phyloP scores from a whole-genome alignment of 179 eudicot species.

The Camellia oleifera region DNA sequence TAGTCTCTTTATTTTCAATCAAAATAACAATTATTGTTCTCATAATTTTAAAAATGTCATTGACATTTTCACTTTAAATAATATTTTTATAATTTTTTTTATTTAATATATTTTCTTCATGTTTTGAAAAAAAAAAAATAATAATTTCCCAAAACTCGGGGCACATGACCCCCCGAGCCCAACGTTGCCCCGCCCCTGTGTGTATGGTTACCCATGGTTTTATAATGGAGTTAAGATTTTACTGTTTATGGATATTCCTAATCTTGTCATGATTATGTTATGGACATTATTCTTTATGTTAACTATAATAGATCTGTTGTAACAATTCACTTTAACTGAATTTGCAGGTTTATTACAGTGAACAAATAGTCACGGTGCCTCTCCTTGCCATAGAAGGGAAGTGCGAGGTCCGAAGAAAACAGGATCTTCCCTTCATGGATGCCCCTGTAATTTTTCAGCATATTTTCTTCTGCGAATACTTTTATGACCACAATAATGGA shows the following conservation, averaged over 20 bases:
- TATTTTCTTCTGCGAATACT: constrained; percentile 77
- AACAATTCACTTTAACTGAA: neutral
- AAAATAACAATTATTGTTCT: no score
- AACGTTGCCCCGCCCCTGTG: no score
- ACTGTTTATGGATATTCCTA: neutral
- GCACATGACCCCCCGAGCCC: no score
- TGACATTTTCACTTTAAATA: no score
- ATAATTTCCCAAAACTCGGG: no score
- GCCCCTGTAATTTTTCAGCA: constrained; percentile 57
- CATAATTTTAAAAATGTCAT: no score
- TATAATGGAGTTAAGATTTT: neutral
- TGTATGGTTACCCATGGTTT: no score
- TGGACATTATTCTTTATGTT: constrained; percentile 3
- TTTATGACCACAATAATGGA: constrained; percentile 76
- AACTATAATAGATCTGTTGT: neutral
- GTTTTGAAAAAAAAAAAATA: no score
- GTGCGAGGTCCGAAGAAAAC: constrained; percentile 75
- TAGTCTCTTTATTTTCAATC: no score
- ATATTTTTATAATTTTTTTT: no score
- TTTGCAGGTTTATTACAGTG: constrained; percentile 85
- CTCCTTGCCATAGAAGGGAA: constrained; percentile 64
- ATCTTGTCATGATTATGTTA: neutral
- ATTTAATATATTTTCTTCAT: no score
- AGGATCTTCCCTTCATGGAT: constrained; percentile 45
- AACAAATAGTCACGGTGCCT: constrained; percentile 46